Percentiles rank a stretch among this genome's conserved stretches.
These are phyloP conservation scores for Globisporangium alternatum DNA, from an alignment of 352 stramenopile species.

Conservation along the genomic window DNA sequence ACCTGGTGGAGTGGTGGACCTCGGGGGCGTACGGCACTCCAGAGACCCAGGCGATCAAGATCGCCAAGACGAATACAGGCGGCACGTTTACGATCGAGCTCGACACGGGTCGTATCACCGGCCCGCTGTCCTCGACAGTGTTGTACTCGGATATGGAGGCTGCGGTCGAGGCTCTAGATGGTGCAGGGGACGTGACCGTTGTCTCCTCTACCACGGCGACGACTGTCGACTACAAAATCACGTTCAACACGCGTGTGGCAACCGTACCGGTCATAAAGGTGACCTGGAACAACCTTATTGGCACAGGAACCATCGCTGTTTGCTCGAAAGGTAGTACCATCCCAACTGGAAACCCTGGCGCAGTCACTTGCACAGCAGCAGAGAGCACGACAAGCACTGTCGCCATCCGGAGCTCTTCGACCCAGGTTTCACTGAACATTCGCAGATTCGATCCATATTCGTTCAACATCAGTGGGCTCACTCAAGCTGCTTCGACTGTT, in stretches of 20 bases:
- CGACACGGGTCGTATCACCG: slow-evolving; percentile 39
- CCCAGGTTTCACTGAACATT: slow-evolving; percentile 49
- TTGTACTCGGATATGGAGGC: slow-evolving; percentile 76
- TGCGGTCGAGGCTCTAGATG: slow-evolving; percentile 74
- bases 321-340: slow-evolving; percentile 40
- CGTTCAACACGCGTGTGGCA: slow-evolving; percentile 48
- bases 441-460: slow-evolving; percentile 41
- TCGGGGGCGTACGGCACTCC: slow-evolving; percentile 40
- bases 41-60: slow-evolving; percentile 85
- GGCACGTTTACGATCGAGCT: slow-evolving; percentile 84
- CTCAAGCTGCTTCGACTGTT: slow-evolving; percentile 28
- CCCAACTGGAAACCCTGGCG: slow-evolving; percentile 27
- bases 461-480: slow-evolving; percentile 51
- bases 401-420: slow-evolving; percentile 29
- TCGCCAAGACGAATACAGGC: slow-evolving; percentile 66
- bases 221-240: slow-evolving; percentile 49
- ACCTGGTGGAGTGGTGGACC: slow-evolving; percentile 88
- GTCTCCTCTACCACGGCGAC: slow-evolving; percentile 19
- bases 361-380: slow-evolving; percentile 37
- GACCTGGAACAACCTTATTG: slow-evolving; percentile 30
- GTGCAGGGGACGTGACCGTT: slow-evolving; percentile 80
- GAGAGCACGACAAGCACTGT: slow-evolving; percentile 44
- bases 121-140: slow-evolving; percentile 45
- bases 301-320: slow-evolving; percentile 37
- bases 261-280: slow-evolving; percentile 34